Evolutionary conservation across 257 asterid species (phyloP).

Genomic region (Handroanthus guayacan): DNA sequence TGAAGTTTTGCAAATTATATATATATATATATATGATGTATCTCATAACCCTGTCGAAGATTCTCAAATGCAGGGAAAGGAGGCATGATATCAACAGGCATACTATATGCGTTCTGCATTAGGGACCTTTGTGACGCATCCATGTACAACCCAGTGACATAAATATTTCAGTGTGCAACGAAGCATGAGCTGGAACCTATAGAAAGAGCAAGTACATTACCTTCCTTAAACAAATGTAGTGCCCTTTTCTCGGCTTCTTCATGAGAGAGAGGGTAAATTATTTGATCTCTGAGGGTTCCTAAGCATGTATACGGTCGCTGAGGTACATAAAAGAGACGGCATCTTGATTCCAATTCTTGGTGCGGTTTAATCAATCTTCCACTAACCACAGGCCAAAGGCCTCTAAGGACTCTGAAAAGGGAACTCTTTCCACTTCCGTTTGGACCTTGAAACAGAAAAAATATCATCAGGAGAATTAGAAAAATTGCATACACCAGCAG

Average conservation of each 20-base stretch:
- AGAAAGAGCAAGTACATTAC: slow-evolving; percentile 41
- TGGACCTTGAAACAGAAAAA: slow-evolving; percentile 69
- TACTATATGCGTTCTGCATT: neutral
- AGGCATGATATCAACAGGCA: slow-evolving; percentile 5
- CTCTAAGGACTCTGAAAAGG: slow-evolving; percentile 92
- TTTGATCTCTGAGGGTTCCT: slow-evolving; percentile 98
- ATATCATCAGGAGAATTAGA: slow-evolving; percentile 4
- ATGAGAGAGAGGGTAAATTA: slow-evolving; percentile 87
- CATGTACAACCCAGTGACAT: slow-evolving; percentile 9
- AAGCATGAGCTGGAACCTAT: slow-evolving; percentile 25
- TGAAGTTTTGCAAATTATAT: neutral
- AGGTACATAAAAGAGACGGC: slow-evolving; percentile 87
- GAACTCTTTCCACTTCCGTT: slow-evolving; percentile 99
- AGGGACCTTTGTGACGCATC: slow-evolving; percentile 11
- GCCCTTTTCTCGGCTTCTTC: slow-evolving; percentile 83
- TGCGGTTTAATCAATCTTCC: slow-evolving; percentile 78
- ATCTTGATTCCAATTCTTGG: slow-evolving; percentile 57
- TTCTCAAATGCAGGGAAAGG: slow-evolving; percentile 22
- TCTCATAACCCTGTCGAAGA: neutral
- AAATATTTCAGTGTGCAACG: neutral
- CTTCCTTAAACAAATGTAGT: slow-evolving; percentile 50
- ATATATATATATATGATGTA: neutral
- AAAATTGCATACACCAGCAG: slow-evolving; percentile 12
- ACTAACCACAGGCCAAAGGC: slow-evolving; percentile 94
- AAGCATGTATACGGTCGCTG: slow-evolving; percentile 98